Percentiles rank a stretch among this genome's conserved stretches.
Evolutionary conservation across 1,284 basidiomycete species (phyloP).

Genomic region (Vanrija humicola): DNA sequence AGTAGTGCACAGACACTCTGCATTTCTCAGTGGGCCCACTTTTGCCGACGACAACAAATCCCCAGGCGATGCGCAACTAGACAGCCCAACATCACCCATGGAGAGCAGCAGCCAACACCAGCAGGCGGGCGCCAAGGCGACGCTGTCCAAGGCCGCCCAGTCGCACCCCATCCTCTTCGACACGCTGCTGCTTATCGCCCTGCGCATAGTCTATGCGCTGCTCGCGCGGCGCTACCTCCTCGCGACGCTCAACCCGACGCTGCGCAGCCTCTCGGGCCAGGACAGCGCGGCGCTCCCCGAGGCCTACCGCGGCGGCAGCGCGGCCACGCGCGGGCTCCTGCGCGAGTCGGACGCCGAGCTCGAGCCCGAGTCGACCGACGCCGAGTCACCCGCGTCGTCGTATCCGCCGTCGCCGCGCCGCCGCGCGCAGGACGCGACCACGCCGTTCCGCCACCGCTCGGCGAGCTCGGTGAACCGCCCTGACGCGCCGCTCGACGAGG

Average conservation of each 20-base stretch:
- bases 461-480: not conserved
- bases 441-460: not conserved
- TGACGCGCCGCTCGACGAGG: constrained; percentile 16
- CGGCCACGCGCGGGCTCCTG: not conserved
- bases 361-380: not conserved
- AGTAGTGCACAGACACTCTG: too few species aligned
- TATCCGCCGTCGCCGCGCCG: constrained; percentile 9
- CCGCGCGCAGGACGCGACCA: not conserved
- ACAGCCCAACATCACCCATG: too few species aligned
- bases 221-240: constrained; percentile 43
- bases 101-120: too few species aligned
- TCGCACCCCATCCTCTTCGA: constrained; percentile 37
- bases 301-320: not conserved
- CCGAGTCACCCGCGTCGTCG: constrained; percentile 5
- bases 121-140: too few species aligned
- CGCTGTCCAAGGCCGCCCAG: too few species aligned
- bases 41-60: too few species aligned
- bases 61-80: too few species aligned
- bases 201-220: constrained; percentile 40
- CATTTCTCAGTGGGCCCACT: too few species aligned
- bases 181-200: constrained; percentile 35
- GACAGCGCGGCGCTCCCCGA: constrained; percentile 18
- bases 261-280: constrained; percentile 35
- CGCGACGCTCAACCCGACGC: constrained; percentile 39
- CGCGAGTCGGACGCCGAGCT: not conserved